Conservation (phyloP, 768 basidiomycete genomes). For the Russula sp. region DNA sequence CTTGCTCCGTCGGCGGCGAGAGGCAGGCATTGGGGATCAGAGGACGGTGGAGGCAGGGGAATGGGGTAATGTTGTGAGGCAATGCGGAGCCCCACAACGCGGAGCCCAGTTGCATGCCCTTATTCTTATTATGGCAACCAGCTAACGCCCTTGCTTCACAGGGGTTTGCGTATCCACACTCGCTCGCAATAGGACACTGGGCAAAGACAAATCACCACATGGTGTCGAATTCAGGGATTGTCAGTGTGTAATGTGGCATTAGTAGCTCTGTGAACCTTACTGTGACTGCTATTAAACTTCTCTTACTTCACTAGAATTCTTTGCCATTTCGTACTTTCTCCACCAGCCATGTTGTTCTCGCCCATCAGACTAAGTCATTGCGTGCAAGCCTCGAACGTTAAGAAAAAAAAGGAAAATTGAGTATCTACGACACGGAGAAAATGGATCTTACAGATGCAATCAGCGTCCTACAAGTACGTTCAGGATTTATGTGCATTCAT, state of each 20-base stretch:
- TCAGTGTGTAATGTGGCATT: background rate
- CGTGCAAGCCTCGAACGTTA: slow-evolving; percentile 47
- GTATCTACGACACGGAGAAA: slow-evolving; percentile 57
- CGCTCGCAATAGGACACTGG: too few relatives aligned
- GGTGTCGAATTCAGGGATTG: too few relatives aligned
- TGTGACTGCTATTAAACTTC: background rate
- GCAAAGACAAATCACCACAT: too few relatives aligned
- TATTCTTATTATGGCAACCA: too few relatives aligned
- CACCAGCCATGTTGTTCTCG: slow-evolving; percentile 42
- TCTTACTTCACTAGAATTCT: slow-evolving; percentile 2
- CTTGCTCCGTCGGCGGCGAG: background rate
- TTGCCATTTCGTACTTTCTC: slow-evolving; percentile 45
- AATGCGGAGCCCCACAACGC: too few relatives aligned
- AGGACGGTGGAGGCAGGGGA: too few relatives aligned
- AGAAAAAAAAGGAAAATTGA: slow-evolving; percentile 43
- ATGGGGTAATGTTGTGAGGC: too few relatives aligned
- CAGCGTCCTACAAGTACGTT: slow-evolving; percentile 47
- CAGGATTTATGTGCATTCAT: slow-evolving; percentile 32
- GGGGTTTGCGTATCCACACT: too few relatives aligned
- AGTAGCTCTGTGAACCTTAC: background rate
- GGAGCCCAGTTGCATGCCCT: too few relatives aligned
- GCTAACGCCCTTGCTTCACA: too few relatives aligned
- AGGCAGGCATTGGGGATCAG: background rate
- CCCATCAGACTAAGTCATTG: slow-evolving; percentile 51
- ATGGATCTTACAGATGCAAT: slow-evolving; percentile 63